Percentiles rank a stretch among this genome's conserved stretches.
Evolutionary conservation across 805 yeast genomes (phyloP).

Genomic region (Nakazawaea molendinolei): DNA sequence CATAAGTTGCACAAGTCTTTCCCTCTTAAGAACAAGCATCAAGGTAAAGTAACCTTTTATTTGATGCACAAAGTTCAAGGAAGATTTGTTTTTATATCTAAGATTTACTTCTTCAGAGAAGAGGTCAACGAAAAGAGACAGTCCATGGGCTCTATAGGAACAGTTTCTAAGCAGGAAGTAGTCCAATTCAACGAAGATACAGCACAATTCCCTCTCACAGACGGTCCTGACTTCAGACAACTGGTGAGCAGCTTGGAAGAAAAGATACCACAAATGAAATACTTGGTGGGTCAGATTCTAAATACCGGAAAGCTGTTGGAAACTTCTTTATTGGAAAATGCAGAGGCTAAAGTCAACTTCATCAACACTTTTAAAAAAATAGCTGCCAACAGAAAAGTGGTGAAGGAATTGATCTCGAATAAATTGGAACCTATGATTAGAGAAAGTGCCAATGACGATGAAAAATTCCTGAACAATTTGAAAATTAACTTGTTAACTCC

Average conservation of each 20-base stretch:
- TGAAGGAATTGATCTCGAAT: not conserved
- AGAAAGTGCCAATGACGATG: constrained; percentile 10
- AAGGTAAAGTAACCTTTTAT: constrained; percentile 3
- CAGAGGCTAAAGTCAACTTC: constrained; percentile 6
- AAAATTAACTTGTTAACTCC: constrained; percentile 13
- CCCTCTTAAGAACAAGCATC: not conserved
- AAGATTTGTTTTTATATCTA: not conserved
- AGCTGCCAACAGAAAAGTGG: not conserved
- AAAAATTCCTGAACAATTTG: constrained; percentile 14
- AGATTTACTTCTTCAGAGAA: constrained; percentile 6
- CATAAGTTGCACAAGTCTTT: not conserved
- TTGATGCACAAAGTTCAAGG: not conserved
- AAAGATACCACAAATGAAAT: constrained; percentile 17
- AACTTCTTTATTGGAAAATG: constrained; percentile 11
- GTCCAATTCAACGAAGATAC: constrained; percentile 6
- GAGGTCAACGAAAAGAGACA: no score
- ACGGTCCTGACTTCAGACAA: constrained; percentile 30
- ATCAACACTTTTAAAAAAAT: constrained; percentile 6
- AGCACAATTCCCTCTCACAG: constrained; percentile 24
- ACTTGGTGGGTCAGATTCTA: constrained; percentile 13
- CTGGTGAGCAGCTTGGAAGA: constrained; percentile 21
- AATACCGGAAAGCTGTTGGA: constrained; percentile 18
- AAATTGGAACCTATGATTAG: constrained; percentile 4
- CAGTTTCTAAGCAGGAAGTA: not conserved
- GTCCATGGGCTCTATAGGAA: no score